Evolutionary conservation across 1,284 basidiomycete species (phyloP).

Genomic region (Leccinum subrobustum): DNA sequence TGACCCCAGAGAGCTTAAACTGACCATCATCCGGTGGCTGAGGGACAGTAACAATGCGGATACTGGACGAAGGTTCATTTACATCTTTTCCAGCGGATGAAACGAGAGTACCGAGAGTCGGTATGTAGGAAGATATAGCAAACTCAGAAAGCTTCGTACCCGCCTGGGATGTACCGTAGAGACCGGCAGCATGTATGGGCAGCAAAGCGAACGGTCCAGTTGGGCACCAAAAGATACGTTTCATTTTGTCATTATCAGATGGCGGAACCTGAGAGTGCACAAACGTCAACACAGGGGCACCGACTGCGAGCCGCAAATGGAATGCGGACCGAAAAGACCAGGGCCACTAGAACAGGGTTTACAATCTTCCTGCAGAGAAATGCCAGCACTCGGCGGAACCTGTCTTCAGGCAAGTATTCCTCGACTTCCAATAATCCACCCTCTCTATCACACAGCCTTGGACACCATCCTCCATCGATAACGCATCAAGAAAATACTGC

Average conservation of each 20-base stretch:
- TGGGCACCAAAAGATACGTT: neutral
- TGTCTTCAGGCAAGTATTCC: neutral
- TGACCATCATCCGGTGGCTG: neutral
- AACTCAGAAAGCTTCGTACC: neutral
- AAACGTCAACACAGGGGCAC: neutral
- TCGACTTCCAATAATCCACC: neutral
- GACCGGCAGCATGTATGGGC: neutral
- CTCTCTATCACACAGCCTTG: neutral
- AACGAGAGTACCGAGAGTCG: neutral
- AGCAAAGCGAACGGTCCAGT: neutral
- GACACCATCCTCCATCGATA: neutral
- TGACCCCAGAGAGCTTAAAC: neutral
- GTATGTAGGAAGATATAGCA: neutral
- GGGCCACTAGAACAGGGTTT: neutral
- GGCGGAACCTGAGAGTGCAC: neutral
- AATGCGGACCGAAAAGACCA: neutral
- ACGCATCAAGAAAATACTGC: neutral
- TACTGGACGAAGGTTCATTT: neutral
- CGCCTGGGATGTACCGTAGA: neutral
- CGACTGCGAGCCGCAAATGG: no score
- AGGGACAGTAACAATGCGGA: neutral
- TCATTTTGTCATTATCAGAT: neutral
- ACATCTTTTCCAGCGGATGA: neutral
- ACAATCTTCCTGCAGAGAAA: neutral
- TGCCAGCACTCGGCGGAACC: neutral